Evolutionary conservation across 2,329 filamentous ascomycete genomes (phyloP).

Genomic region (Coniella lustricola): DNA sequence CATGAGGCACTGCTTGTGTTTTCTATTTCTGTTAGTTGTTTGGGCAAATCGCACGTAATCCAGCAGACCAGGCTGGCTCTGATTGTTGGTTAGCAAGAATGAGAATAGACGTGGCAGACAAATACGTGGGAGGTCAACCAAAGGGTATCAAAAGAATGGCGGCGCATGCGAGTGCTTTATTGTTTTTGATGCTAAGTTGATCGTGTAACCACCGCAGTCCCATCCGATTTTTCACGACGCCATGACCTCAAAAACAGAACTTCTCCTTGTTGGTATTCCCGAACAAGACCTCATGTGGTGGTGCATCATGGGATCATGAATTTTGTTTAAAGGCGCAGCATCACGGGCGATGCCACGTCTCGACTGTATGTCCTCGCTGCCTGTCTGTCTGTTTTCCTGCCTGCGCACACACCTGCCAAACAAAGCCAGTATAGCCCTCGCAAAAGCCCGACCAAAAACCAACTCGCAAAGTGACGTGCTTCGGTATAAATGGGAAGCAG

Average conservation of each 20-base stretch:
- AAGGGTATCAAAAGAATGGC: conserved; percentile 1
- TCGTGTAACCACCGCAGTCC: conserved; percentile 7
- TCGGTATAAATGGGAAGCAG: neutral
- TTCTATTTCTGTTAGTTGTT: neutral
- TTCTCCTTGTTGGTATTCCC: conserved; percentile 5
- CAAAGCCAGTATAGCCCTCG: conserved; percentile 11
- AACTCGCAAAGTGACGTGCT: conserved; percentile 13
- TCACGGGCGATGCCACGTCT: conserved; percentile 6
- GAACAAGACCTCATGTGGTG: conserved; percentile 11
- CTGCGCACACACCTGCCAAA: conserved; percentile 8
- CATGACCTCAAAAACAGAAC: conserved; percentile 12
- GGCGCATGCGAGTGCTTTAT: conserved; percentile 12
- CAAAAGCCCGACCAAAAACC: conserved; percentile 13
- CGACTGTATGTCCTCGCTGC: conserved; percentile 5
- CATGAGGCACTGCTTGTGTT: conserved; percentile 1
- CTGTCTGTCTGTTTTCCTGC: conserved; percentile 1
- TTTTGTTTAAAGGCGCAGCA: conserved; percentile 6
- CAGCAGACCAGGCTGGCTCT: neutral
- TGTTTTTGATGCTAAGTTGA: conserved; percentile 12
- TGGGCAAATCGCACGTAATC: conserved; percentile 7
- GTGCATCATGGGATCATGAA: conserved; percentile 9
- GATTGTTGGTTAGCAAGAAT: conserved; percentile 2
- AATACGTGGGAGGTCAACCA: neutral
- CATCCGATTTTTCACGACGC: conserved; percentile 12
- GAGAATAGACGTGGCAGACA: neutral